These are phyloP conservation scores for Linderina pennispora DNA, from an alignment of 192 early-diverging fungal species.

Conservation along the genomic window DNA sequence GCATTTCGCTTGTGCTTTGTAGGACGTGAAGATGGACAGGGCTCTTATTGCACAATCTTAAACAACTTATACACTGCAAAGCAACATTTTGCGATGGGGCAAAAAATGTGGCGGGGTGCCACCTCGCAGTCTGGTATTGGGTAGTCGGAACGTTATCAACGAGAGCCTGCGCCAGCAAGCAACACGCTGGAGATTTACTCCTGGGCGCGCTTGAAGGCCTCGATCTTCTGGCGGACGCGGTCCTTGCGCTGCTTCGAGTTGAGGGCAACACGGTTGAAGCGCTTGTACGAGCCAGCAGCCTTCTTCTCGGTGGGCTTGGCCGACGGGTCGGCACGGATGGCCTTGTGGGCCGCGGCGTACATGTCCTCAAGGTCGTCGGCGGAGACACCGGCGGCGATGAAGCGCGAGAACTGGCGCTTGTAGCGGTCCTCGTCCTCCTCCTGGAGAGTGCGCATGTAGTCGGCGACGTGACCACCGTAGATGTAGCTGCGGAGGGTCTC, in stretches of 20 bases:
- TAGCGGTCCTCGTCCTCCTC: conserved; percentile 99
- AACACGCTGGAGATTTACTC: conserved; percentile 1
- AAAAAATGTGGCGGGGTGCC: conserved; percentile 34
- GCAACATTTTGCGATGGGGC: conserved; percentile 8
- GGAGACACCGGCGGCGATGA: conserved; percentile 80
- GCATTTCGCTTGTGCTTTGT: no score
- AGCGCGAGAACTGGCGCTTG: conserved; percentile 92
- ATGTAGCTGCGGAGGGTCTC: conserved; percentile 95
- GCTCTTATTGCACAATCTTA: no score
- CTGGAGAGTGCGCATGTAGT: conserved; percentile 97
- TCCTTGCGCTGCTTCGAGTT: conserved; percentile 91
- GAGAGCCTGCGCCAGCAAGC: neutral
- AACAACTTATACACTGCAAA: conserved; percentile 43
- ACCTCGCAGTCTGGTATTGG: conserved; percentile 43
- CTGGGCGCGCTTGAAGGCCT: conserved; percentile 53
- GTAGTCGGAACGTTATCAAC: conserved; percentile 7
- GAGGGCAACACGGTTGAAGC: conserved; percentile 55
- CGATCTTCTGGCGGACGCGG: conserved; percentile 88
- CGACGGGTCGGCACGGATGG: conserved; percentile 88
- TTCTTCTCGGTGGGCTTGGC: conserved; percentile 67
- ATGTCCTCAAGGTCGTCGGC: conserved; percentile 93
- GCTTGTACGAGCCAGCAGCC: conserved; percentile 61
- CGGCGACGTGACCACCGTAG: conserved; percentile 95
- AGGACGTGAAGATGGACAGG: no score
- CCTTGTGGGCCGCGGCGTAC: conserved; percentile 87